Base-by-base conservation (phyloP, 306 rosid genomes). In the Rosa rugosa region DNA sequence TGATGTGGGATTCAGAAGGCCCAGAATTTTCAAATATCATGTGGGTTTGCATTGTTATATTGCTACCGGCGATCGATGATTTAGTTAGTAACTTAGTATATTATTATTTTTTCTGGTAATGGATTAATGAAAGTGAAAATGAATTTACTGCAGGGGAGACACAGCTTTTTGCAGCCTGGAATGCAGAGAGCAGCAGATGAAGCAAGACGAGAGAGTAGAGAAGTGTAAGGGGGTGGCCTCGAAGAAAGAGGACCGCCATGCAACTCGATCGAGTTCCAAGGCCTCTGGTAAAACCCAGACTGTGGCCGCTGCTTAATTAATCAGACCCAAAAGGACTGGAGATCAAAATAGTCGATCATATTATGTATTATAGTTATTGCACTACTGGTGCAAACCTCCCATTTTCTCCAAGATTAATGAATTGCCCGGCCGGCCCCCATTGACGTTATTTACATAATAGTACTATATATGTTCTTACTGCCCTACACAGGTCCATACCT, bases 151-250 rank as follows among this genome's bases (percentile, higher is more conserved):
- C 87, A 94, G 98, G 90, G 98, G 98, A 59, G 98, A 94, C 76
- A 80, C 92, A 0, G 98, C 97, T 20, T 94, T 94, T 86, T 94
- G 98, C 82, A 94, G 97, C 80, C 82, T 79, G 57, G 98, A 94
- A 83, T 94, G 98, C 72, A 89, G 98, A 78, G 95, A 91, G 89
- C 46, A 84, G 77, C 93, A 87, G 81, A 94, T 94, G 79, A 87
- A 86, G 77, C 83, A 87, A 66, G 98, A 92, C 22, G 84, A 83
- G 83, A 83, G 84, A 67, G 81, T 75, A 72, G 92, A 90, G 25
- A 86, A 89, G 84, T 75, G 75, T 72, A 85, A 65, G 57, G 68
- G 38, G 22, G 59, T 25, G 17, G n/a, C 70, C 4, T 64, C 92
- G 17, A 81, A 72, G 45, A 84, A 75, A 47, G 83, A 59, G 4